Evolutionary conservation across 345 rosid species (phyloP).

Genomic region (Corchorus olitorius): DNA sequence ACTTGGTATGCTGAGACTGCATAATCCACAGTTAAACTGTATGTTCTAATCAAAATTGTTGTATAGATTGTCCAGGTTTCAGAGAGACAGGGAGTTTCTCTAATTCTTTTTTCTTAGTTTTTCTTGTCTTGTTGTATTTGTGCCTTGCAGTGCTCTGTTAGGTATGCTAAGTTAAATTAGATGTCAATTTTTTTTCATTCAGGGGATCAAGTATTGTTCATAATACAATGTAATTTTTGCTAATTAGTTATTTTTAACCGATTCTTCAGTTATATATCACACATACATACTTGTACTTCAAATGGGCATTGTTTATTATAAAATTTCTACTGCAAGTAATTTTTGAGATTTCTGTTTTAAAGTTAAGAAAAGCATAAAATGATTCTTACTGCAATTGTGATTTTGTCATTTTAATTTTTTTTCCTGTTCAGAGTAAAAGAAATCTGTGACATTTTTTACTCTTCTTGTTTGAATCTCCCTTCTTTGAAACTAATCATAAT

Average conservation of each 20-base stretch:
- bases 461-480: not conserved
- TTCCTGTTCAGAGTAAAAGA: not conserved
- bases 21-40: not conserved
- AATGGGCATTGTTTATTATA: too few species aligned
- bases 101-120: not conserved
- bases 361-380: not conserved
- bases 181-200: not conserved
- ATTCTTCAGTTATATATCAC: too few species aligned
- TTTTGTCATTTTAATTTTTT: not conserved
- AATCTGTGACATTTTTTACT: too few species aligned
- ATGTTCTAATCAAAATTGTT: not conserved
- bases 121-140: not conserved
- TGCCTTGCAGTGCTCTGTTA: not conserved
- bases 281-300: too few species aligned
- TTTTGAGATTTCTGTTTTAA: too few species aligned
- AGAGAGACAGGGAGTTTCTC: not conserved
- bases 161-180: conserved; percentile 7
- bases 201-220: not conserved
- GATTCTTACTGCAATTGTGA: not conserved
- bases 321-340: too few species aligned
- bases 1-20: conserved; percentile 8
- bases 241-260: too few species aligned
- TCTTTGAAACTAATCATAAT: not conserved
- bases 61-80: conserved; percentile 7
- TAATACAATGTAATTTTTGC: not conserved